Evolutionary conservation across 106 monocot genomes (phyloP).

Genomic region (Dendrobium huoshanense): DNA sequence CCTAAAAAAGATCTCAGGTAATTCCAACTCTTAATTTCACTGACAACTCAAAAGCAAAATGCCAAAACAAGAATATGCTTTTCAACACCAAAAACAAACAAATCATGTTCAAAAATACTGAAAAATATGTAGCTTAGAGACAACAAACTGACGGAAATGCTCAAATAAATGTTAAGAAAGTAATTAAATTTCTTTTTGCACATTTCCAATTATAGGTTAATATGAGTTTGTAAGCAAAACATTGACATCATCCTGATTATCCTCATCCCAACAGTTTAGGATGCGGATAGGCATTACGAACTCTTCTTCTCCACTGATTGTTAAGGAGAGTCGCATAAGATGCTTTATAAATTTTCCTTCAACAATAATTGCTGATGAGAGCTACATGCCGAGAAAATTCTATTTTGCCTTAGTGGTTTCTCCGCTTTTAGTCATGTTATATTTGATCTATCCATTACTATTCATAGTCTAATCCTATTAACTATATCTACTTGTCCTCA

Average conservation of each 20-base stretch:
- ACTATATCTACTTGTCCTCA: background rate
- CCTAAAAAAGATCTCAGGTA: background rate
- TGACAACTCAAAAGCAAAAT: background rate
- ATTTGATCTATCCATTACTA: background rate
- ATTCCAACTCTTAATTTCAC: background rate
- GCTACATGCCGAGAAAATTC: background rate
- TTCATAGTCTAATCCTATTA: background rate
- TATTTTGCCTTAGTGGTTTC: background rate
- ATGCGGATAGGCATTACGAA: background rate
- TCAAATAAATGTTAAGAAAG: background rate
- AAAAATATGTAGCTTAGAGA: background rate
- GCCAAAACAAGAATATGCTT: background rate
- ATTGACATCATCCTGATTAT: background rate
- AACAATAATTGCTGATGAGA: background rate
- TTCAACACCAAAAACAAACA: background rate
- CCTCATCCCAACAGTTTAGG: background rate
- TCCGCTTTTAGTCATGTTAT: background rate
- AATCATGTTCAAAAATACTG: too few relatives aligned
- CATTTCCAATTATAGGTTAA: background rate
- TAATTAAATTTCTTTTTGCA: background rate
- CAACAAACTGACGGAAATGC: background rate
- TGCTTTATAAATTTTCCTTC: too few relatives aligned
- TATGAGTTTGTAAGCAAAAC: background rate
- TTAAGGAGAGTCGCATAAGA: too few relatives aligned
- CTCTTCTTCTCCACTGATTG: too few relatives aligned